Conservation (phyloP, 176 grass and related monocot species). For the Carex pumila region DNA sequence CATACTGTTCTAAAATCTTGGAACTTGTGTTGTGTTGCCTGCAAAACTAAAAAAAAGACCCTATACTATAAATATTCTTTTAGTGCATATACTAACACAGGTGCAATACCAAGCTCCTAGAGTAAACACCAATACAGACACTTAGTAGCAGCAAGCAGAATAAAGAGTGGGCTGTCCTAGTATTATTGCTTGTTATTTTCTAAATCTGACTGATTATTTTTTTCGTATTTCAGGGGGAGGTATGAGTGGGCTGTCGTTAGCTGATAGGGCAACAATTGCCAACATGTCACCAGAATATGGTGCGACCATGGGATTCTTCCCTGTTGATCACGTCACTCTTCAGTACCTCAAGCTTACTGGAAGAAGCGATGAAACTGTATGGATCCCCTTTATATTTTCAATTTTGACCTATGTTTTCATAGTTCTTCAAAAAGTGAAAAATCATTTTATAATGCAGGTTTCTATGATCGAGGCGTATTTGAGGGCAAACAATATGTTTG, state of each 20-base stretch:
- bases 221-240: slow-evolving; percentile 62
- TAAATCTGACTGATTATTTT: not conserved
- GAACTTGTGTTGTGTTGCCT: not conserved
- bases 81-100: not conserved
- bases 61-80: not conserved
- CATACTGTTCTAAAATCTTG: not conserved
- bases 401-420: not conserved
- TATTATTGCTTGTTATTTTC: not conserved
- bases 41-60: not conserved
- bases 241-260: slow-evolving; percentile 80
- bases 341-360: slow-evolving; percentile 90
- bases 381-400: slow-evolving; percentile 10
- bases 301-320: slow-evolving; percentile 99
- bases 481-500: slow-evolving; percentile 85
- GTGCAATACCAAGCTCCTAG: not conserved
- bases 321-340: slow-evolving; percentile 88
- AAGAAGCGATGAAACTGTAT: slow-evolving; percentile 80
- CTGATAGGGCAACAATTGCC: slow-evolving; percentile 90
- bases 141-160: not conserved
- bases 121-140: not conserved
- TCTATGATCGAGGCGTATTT: slow-evolving; percentile 91
- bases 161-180: not conserved
- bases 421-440: not conserved
- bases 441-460: slow-evolving; percentile 45
- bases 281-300: slow-evolving; percentile 99